Base-by-base conservation (phyloP, 306 rosid species). In the Rosa multiflora region DNA sequence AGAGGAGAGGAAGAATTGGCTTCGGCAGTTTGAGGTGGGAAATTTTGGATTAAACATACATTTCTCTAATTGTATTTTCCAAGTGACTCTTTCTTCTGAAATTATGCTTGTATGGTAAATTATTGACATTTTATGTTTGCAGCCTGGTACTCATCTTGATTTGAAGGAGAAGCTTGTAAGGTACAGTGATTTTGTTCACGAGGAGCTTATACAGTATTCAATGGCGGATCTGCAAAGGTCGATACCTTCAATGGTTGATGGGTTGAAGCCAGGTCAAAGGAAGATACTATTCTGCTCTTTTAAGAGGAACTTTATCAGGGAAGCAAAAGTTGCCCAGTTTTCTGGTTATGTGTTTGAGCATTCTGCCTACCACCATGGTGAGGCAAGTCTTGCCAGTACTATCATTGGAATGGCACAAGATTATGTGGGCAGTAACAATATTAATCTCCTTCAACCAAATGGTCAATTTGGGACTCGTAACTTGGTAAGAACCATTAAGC, bases 381-480 rank as follows among this genome's bases (percentile, higher is more conserved):
- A 95, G 84, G 91, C 91, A 82, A 95, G 97, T 91, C 92, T 95
- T 80, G 79, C 98, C 3, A 82, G 90, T 75, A 92, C 97, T 29
- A 95, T 95, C 40, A 89, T 95, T 62, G 92, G 92, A 59, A 92
- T 95, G 99, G 97, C 99, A 39, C 99, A 95, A 73, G 94, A 95
- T 70, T 95, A 81, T 81, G 97, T 95, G 21, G 99, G 99, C 61
- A 92, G 98, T 74, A 92, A 95, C 88, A 95, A 95, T 79, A 83
- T 91, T 47, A 95, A 95, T 73, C 95, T 95, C 79, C 93, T 95
- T 51, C 83, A 81, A 56, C 99, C 99, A 44, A 95, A 89, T 46
- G 99, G 99, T 82, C 99, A 92, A 85, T 95, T 95, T 73, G 99
- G 99, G 67, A 95, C 99, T 18, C 96, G 99, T 26, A 91, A 91